Base-by-base conservation (phyloP, 805 yeast species). In the Wickerhamomyces subpelliculosus region DNA sequence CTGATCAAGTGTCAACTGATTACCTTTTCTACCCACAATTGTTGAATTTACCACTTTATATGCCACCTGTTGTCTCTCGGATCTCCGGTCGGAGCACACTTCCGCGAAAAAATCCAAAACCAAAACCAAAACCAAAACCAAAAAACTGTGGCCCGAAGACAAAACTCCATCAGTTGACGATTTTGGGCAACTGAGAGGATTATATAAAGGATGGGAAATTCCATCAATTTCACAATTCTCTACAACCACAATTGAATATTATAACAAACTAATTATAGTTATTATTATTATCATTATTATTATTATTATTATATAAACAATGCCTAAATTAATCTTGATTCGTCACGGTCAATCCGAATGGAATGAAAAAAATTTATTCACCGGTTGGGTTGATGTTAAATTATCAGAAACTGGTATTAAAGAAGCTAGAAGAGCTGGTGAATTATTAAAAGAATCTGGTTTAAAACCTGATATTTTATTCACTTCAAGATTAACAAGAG, bases 341-440 rank as follows among this genome's bases (percentile, higher is more conserved):
- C 89, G 97, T 77, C 97, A 89, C 89, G 97, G 97, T 59, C 96
- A 90, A 76, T 85, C 95, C 72, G 97, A 86, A 68, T 89, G 97
- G 97, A 89, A 89, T 70, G 95, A 87, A 69, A 86, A 87, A 75
- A 90, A 89, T 78, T 75, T 89, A 54, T 89, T 89, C 83, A 89
- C 97, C 66, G 97, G 97, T 61, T 89, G 97, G 97, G 97, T 90
- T 47, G 97, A 89, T 67, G 95, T 87, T 54, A 72, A 76, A 59
- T 77, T 89, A 64, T 80, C 90, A 39, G 88, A 73, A 45, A 67
- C 75, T 54, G 97, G 97, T 68, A 78, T 73, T 63, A 74, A 80
- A 63, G 97, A 89, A 73, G 97, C 97, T 54, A 72, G 71, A 52
- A 81, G 84, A 64, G 97, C 97, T 51, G 97, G 97, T 68, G 87